Base-by-base conservation (phyloP, 129 eudicot species). In the Arctium minus region DNA sequence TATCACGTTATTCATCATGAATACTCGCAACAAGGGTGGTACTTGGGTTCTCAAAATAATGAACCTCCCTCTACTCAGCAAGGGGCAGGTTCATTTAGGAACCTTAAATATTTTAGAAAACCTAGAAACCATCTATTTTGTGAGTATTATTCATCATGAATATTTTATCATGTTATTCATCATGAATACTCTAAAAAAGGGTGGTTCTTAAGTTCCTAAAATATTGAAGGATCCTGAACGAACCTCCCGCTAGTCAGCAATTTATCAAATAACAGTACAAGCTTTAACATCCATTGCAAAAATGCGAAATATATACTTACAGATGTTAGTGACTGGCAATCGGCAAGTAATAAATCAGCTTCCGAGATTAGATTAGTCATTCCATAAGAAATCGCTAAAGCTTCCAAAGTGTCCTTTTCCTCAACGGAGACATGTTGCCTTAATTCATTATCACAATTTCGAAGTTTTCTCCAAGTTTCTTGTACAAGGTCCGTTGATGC, bases 391-490 rank as follows among this genome's bases (percentile, higher is more conserved):
- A 91, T 77, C 77, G 79, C 48, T 37, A 93, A 76, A 75, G 83
- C 83, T 73, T 84, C 86, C 70, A 79, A 83, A 71, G 90, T 86
- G 68, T 94, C 88, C 48, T 85, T 88, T 82, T 93, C 84, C 78
- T 90, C 97, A 36, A 44, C 56, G 46, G 92, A 88, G 22, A 86
- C 85, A 78, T 88, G 81, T 40, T 88, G 87, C 15, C 80, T 82
- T 13, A 92, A 80, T 76, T 90, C 92, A 29, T 85, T 78, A 35
- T 74, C 74, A 65, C 86, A 82, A 8, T 87, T 79, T 46, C 88
- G 91, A 80, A 96, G 89, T 81, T 85, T 92, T 78, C 82, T 87
- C 99, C 98, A 96, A 11, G 91, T 87, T 79, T 96, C 97, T 84
- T 92, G 92, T 30, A 96, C 92, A 36, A 33, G 13, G 77, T 92